These are phyloP conservation scores for Sarocladium strictum DNA, from an alignment of 2,329 filamentous ascomycete species.

Conservation along the genomic window DNA sequence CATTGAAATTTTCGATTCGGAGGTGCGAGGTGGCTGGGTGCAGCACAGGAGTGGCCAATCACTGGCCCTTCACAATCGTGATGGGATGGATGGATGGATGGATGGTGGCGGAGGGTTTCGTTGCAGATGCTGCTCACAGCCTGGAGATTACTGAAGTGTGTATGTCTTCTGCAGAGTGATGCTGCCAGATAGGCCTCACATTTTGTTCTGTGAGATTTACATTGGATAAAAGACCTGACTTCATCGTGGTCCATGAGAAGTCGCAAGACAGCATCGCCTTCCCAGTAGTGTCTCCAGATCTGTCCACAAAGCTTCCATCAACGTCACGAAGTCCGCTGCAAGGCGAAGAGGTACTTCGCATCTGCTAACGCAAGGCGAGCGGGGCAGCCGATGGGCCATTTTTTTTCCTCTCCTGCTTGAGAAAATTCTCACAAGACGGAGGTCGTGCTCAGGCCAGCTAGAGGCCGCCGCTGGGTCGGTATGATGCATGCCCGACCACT, in stretches of 20 bases:
- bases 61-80: not conserved
- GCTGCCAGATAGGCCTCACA: not conserved
- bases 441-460: not conserved
- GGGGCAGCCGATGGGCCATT: slow-evolving; percentile 14
- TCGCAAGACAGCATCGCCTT: no score
- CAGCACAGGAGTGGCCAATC: not conserved
- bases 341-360: slow-evolving; percentile 19
- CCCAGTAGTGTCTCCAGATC: no score
- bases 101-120: slow-evolving; percentile 4
- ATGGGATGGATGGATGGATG: not conserved
- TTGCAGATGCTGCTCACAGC: slow-evolving; percentile 4
- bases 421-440: not conserved
- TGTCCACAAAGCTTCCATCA: not conserved
- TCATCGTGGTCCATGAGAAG: no score
- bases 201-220: no score
- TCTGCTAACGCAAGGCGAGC: slow-evolving; percentile 24
- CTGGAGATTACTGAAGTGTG: not conserved
- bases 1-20: not conserved
- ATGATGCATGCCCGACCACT: not conserved
- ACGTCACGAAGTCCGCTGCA: not conserved
- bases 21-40: not conserved
- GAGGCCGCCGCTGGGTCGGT: not conserved
- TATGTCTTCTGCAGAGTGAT: not conserved
- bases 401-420: not conserved
- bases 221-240: no score